phyloP scores from a whole-genome alignment of 768 basidiomycete genomes.

The Erythrobasidium yunnanense region DNA sequence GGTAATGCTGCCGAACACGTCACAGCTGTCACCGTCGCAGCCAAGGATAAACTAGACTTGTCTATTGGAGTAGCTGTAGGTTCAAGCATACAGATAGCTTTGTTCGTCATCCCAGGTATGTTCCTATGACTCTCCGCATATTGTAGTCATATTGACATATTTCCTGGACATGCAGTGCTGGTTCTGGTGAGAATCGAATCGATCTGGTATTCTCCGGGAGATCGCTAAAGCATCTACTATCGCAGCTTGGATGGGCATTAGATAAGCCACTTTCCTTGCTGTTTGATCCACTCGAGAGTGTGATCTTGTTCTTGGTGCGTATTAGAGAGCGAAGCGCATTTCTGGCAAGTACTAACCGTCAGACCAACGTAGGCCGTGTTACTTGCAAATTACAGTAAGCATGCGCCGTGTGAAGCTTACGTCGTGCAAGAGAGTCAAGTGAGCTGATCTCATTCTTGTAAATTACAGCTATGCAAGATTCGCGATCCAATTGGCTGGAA shows the following conservation, averaged over 20 bases:
- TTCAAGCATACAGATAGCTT: constrained; percentile 58
- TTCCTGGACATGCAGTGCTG: too few relatives aligned
- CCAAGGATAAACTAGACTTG: constrained; percentile 73
- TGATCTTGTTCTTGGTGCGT: constrained; percentile 23
- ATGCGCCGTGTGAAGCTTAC: not conserved
- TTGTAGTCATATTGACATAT: not conserved
- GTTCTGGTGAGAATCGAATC: too few relatives aligned
- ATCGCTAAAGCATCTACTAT: constrained; percentile 31
- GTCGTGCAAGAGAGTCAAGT: not conserved
- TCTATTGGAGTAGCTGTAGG: constrained; percentile 26
- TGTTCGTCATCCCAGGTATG: constrained; percentile 59
- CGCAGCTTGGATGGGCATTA: constrained; percentile 21
- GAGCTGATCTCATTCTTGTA: not conserved
- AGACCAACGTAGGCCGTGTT: too few relatives aligned
- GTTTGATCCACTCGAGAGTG: constrained; percentile 26
- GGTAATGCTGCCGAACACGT: constrained; percentile 56
- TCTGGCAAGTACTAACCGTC: too few relatives aligned
- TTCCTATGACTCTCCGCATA: constrained; percentile 42
- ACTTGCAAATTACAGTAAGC: constrained; percentile 18
- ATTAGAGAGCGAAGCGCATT: too few relatives aligned
- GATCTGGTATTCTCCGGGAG: constrained; percentile 67
- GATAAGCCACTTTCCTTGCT: constrained; percentile 25
- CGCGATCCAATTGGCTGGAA: constrained; percentile 21
- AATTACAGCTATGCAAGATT: constrained; percentile 19
- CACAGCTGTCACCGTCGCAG: constrained; percentile 80